Evolutionary conservation across 805 yeast genomes (phyloP), one percentile per base, ranked within the genome.

Genomic region (Clavispora santaluciae): DNA sequence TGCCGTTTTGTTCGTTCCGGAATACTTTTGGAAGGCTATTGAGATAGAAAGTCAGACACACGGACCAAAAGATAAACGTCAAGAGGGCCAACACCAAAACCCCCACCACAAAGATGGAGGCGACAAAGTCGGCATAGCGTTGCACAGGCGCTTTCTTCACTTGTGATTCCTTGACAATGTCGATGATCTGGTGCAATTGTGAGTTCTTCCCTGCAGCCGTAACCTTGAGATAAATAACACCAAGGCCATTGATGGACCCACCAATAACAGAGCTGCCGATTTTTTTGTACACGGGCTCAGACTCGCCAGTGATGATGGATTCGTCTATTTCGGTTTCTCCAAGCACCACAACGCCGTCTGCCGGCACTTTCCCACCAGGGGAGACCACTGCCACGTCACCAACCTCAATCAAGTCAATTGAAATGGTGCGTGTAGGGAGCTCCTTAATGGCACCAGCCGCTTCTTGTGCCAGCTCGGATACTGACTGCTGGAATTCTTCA

Each of bases 311-410:
- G 41, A 93, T 69, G 18, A 90, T 65, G 2, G 96, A 83, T 62
- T 93, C 99, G 56, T 90, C 91, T 23, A 88, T 74, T 54, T 86
- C 95, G 0, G 96, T 76, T 42, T 75, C 76, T 6, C 99, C 99
- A 48, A 71, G 70, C 1, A 84, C 63, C 13, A 95, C 80, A 6
- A 72, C 58, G 36, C 98, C 99, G 68, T 93, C 99, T 1, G 96
- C 89, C 1, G 98, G 96, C 3, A 93, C 75, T 50, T 80, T 86
- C 39, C 82, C 82, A 9, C 99, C 99, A 0, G 98, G 95, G 35
- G 79, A 70, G 3, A 93, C 73, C 13, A 86, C 73, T 0, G 87
- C 83, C 22, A 86, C 71, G 60, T 93, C 99, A 52, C 77, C 74
- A 8, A 73, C 68, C 56, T 93, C 95, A 33, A 93, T 62, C 44